A percentile compares a stretch with the other conserved stretches of the same genome.
Evolutionary conservation across 202 grass and related monocot genomes (phyloP).

Genomic region (Dendrocalamus latiflorus): DNA sequence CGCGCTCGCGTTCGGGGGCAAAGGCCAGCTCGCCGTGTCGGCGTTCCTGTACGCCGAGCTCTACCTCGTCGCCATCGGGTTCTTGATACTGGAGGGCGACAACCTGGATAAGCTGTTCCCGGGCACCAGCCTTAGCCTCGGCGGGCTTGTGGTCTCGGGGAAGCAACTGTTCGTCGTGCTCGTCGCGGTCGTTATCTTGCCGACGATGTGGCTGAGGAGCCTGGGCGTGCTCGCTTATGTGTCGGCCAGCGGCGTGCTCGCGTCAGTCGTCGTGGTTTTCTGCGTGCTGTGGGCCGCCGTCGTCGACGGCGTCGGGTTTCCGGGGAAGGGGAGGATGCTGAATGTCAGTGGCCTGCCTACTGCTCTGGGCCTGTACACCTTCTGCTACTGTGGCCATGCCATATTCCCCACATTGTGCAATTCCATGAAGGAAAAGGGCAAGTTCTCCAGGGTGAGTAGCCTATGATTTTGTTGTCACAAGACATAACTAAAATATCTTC

Average conservation of each 20-base stretch:
- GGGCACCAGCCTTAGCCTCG: conserved; percentile 31
- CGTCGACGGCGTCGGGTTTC: too few relatives aligned
- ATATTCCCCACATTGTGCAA: conserved; percentile 74
- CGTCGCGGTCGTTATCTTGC: conserved; percentile 52
- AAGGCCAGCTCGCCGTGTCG: conserved; percentile 51
- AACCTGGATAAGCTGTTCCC: conserved; percentile 86
- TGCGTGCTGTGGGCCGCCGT: too few relatives aligned
- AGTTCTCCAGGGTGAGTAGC: conserved; percentile 57
- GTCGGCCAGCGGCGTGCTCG: conserved; percentile 69
- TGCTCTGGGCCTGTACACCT: too few relatives aligned
- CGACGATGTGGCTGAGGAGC: conserved; percentile 70
- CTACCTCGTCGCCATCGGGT: conserved; percentile 80
- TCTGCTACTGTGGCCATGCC: conserved; percentile 81
- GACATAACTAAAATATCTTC: background rate
- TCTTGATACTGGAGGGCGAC: conserved; percentile 82
- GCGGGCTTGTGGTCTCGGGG: conserved; percentile 27
- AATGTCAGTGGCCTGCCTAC: too few relatives aligned
- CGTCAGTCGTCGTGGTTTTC: conserved; percentile 63
- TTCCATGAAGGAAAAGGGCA: conserved; percentile 67
- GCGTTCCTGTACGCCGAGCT: conserved; percentile 80
- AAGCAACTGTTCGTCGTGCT: conserved; percentile 74
- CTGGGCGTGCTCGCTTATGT: conserved; percentile 61
- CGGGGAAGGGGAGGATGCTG: too few relatives aligned
- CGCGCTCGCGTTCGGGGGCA: conserved; percentile 54
- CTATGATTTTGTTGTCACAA: background rate